Evolutionary conservation across 2,329 filamentous ascomycete genomes (phyloP), one percentile per base, ranked within the genome.

Genomic region (Pseudopyrenochaeta lycopersici): DNA sequence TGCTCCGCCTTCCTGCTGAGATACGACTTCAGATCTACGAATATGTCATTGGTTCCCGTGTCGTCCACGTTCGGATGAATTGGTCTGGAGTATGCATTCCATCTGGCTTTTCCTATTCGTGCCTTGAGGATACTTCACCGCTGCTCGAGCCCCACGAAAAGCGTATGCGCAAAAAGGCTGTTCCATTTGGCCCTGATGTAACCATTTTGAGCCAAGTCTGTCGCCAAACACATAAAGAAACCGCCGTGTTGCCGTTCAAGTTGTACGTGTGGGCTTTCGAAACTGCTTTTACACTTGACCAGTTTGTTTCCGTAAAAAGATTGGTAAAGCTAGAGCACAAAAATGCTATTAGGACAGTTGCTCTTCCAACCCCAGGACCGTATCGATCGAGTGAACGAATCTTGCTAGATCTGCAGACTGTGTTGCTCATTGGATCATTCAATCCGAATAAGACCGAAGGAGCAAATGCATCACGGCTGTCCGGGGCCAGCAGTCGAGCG

Each of bases 1-100:
- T 61, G 7, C 44, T 63, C 2, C 31, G 36, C 12, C 49, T 62
- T 4, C 56, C 58, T 27, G 48, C 52, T 35, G 61, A 64, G 40
- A 35, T 64, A 2, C 54, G 61, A 10, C 44, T 55, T 7, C 46
- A 55, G 14, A 64, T 64, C 21, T 62, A 56, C 36, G 55, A 51
- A 17, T 53, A 52, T 45, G 40, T 62, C n/a, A 4, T 64, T 23
- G 51, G 40, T 2, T 35, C 15, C 7, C 39, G 46, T 11, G 48
- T 62, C 2, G 52, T 62, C 2, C 39, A 56, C 35, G 42, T 61
- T 30, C 46, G 44, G 5, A 48, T 55, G 42, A 51, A 45, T 12
- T 56, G 58, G 52, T 43, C 41, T 6, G 54, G 54, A 5, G 52
- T 53, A 2, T 56, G 36, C 18, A 49, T 35, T 9, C 54, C 58